phyloP scores from a whole-genome alignment of 1,284 basidiomycete species.

The Moesziomyces sp. region DNA sequence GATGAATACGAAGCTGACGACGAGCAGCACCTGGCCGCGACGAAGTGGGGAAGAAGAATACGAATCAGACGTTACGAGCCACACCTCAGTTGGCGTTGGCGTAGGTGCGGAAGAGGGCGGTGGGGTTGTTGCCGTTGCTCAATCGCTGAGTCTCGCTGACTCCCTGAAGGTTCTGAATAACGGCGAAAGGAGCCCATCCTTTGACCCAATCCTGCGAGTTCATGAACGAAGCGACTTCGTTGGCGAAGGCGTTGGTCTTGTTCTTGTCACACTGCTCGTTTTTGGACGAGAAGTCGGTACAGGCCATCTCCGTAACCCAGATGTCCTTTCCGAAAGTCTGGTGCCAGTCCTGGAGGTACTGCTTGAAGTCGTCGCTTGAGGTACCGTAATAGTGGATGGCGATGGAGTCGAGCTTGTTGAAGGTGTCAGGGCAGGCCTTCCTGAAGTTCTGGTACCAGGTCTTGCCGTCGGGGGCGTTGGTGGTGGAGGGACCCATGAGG shows the following conservation, averaged over 20 bases:
- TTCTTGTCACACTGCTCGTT: conserved; percentile 57
- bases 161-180: conserved; percentile 58
- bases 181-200: conserved; percentile 57
- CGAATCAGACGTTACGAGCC: neutral
- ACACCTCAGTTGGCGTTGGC: conserved; percentile 18
- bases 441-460: conserved; percentile 57
- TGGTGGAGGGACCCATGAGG: conserved; percentile 57
- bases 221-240: conserved; percentile 67
- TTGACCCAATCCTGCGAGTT: conserved; percentile 56
- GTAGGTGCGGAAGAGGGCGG: conserved; percentile 40
- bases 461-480: conserved; percentile 49
- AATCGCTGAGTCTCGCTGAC: conserved; percentile 49
- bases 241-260: conserved; percentile 69
- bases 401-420: conserved; percentile 55
- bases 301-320: conserved; percentile 56
- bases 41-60: neutral
- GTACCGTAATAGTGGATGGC: conserved; percentile 63
- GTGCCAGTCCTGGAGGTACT: conserved; percentile 54
- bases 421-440: conserved; percentile 43
- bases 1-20: neutral
- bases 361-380: conserved; percentile 43
- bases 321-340: conserved; percentile 50
- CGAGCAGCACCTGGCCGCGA: conserved; percentile 15
- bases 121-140: conserved; percentile 43
- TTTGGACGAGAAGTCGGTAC: too few species aligned